Evolutionary conservation across 148 eudicot genomes (phyloP).

Genomic region (Nepenthes gracilis): DNA sequence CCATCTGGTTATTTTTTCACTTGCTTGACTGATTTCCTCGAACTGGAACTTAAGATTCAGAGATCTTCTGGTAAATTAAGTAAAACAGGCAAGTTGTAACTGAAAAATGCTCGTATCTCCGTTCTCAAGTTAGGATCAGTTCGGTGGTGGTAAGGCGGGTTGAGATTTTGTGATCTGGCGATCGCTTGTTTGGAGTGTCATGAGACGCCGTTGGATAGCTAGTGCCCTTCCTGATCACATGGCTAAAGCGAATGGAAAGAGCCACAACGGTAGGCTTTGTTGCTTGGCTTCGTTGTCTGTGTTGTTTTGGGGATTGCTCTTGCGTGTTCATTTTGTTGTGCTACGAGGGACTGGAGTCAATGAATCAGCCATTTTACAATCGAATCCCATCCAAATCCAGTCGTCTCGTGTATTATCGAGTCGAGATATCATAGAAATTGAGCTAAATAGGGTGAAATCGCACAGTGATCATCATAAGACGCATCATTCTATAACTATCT

Average conservation of each 20-base stretch:
- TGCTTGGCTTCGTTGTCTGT: conserved; percentile 39
- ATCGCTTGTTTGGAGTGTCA: conserved; percentile 5
- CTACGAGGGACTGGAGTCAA: conserved; percentile 26
- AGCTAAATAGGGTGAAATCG: conserved; percentile 1
- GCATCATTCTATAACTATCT: conserved; percentile 12
- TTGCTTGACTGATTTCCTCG: too few species aligned
- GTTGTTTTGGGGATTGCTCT: conserved; percentile 62
- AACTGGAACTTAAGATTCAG: too few species aligned
- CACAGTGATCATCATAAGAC: conserved; percentile 3
- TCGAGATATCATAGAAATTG: neutral
- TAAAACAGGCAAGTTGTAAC: too few species aligned
- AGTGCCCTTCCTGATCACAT: conserved; percentile 22
- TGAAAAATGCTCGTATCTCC: too few species aligned
- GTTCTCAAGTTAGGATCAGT: too few species aligned
- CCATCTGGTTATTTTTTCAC: too few species aligned
- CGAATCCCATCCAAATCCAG: conserved; percentile 25
- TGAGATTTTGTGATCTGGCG: too few species aligned
- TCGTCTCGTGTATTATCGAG: neutral
- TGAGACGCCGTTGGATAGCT: conserved; percentile 49
- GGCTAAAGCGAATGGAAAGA: conserved; percentile 61
- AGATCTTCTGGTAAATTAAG: too few species aligned
- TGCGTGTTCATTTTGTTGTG: conserved; percentile 57
- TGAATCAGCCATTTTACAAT: conserved; percentile 6
- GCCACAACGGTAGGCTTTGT: conserved; percentile 40
- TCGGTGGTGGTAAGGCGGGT: too few species aligned